These are phyloP conservation scores for Diplodia sapinea DNA, from an alignment of 2,329 filamentous ascomycete species.

Conservation along the genomic window DNA sequence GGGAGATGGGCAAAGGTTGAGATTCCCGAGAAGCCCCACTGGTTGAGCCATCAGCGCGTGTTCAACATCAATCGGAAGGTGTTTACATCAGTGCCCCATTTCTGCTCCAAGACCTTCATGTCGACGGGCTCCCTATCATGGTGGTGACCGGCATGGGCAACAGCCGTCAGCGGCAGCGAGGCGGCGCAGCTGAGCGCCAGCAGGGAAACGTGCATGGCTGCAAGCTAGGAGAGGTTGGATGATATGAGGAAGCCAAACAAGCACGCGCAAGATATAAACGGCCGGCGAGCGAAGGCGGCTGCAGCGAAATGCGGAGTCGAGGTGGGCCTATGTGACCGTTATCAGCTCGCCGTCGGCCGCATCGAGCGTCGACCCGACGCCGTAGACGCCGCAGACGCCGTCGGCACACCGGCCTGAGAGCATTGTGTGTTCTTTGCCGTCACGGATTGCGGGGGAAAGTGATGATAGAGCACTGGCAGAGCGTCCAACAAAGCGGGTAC, in stretches of 20 bases:
- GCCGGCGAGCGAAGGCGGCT: neutral
- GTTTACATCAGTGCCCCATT: constrained; percentile 51
- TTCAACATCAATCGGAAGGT: neutral
- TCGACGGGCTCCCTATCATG: constrained; percentile 39
- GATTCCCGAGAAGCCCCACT: constrained; percentile 75
- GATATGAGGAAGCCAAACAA: neutral
- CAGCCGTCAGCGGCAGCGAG: constrained; percentile 34
- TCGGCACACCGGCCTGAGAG: constrained; percentile 4
- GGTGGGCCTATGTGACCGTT: constrained; percentile 17
- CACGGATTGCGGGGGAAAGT: neutral
- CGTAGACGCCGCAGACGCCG: constrained; percentile 15
- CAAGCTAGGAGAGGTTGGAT: neutral
- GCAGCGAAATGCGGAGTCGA: constrained; percentile 2
- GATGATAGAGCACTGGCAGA: neutral
- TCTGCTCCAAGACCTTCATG: constrained; percentile 44
- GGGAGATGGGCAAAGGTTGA: constrained; percentile 59
- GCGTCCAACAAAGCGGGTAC: neutral
- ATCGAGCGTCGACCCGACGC: constrained; percentile 14
- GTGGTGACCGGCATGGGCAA: constrained; percentile 42
- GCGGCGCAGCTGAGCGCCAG: constrained; percentile 25
- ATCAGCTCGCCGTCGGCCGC: constrained; percentile 4
- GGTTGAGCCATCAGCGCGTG: constrained; percentile 36
- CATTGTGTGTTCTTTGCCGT: neutral
- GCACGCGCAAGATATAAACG: neutral
- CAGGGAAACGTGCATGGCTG: constrained; percentile 21